Evolutionary conservation across 2,329 filamentous ascomycete genomes (phyloP), one percentile per base, ranked within the genome.

Genomic region (Sclerotiophoma versabilis): DNA sequence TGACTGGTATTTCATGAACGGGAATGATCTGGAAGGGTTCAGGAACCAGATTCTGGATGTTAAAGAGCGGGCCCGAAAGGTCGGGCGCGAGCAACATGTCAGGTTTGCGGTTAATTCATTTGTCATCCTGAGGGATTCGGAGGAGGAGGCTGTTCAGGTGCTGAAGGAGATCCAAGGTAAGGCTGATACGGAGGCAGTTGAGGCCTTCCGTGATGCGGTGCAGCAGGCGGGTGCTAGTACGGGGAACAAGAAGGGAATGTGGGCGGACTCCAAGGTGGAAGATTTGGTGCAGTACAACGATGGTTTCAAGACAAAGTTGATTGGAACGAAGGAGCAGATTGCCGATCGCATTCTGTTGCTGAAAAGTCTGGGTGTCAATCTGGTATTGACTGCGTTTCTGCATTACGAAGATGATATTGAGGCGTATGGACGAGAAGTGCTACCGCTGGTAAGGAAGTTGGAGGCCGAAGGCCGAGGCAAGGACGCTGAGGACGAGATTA

Each of bases 1-100:
- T 2, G 80, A 83, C 53, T 82, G 79, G 69, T 83, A 83, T 59
- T 83, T 83, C 61, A 83, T 83, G 80, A 83, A 83, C 60, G 80
- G 81, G n/a, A 83, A 83, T 60, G 80, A 81, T 2, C 75, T 83
- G 9, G 80, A 82, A 45, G 80, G 80, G 2, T 82, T 83, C 65
- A 75, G 79, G 36, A 68, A 70, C 9, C 81, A 83, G 62, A 83
- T 83, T 36, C 68, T 68, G 1, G 80, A 82, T 55, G 80, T 83
- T 4, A 78, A 77, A 49, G 76, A 75, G 38, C 73, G 79, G 0
- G 80, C 81, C 2, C 71, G 71, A 48, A 77, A 77, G 54, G 67
- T 77, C 10, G 77, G 77, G 9, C 75, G 80, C 2, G 77, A 77
- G 44, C 70, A 75, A 17, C 60, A 81, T 51, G 76, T 82, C 12